Base-by-base conservation (phyloP, 1,139 yeast species). In the Diutina catenulata region DNA sequence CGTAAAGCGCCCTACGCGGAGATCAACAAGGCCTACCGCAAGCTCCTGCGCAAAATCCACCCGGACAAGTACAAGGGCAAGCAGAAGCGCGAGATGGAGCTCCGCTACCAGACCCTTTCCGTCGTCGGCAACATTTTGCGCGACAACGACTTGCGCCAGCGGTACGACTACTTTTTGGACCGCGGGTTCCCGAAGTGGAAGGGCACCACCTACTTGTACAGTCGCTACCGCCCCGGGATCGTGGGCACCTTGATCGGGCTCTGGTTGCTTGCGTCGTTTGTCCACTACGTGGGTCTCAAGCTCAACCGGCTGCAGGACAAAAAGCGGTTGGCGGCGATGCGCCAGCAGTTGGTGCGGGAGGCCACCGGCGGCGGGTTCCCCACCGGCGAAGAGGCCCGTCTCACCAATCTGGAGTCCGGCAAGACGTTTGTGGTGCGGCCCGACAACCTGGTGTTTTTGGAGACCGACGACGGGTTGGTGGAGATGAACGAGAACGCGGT, bases 161-260 rank as follows among this genome's bases (percentile, higher is more conserved):
- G 91, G 14, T 91, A 91, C 55, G 97, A 91, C 55, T 88, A 78
- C 56, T 91, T 84, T 58, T 63, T 82, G 41, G 65, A 71, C 28
- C 74, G 78, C 47, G 99, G 98, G 3, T 91, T 91, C 58, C 99
- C 98, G 4, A 68, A 69, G 42, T 84, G 83, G 74, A 76, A 71
- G 42, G 74, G 71, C 0, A 60, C 71, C 2, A 72, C 67, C 0
- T 75, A 71, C 52, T 63, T 60, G 39, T 73, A 71, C 45, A 57
- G 71, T 33, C 64, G 69, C 49, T 79, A 74, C 55, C 67, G 74
- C 39, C 86, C 84, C 7, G 82, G 80, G 32, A 48, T 83, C 2
- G 43, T 64, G 2, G 59, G 75, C 39, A 75, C 84, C 0, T 44
- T 76, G 15, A 45, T 63, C 1, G 60, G 35, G 10, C 25, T 78